Conservation (phyloP, 176 grass and related monocot species). For the Alopecurus myosuroides region DNA sequence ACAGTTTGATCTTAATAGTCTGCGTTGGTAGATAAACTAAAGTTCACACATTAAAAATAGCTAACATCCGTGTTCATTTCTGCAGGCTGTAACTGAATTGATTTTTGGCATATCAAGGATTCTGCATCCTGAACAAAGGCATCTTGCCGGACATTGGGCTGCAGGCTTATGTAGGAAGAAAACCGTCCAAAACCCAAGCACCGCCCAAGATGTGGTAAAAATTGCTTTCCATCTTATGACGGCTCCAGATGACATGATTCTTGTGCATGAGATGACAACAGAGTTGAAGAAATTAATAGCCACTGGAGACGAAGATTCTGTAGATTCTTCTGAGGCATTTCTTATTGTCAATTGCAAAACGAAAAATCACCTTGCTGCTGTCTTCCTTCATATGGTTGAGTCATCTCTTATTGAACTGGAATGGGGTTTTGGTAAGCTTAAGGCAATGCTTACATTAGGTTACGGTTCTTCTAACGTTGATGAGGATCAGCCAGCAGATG, state of each 20-base stretch:
- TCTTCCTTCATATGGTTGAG: conserved; percentile 61
- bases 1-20: background rate
- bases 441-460: conserved; percentile 40
- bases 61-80: conserved; percentile 33
- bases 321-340: conserved; percentile 47
- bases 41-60: background rate
- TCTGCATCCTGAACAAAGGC: conserved; percentile 48
- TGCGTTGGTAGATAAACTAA: conserved; percentile 12
- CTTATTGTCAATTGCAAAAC: conserved; percentile 65
- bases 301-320: conserved; percentile 38
- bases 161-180: conserved; percentile 34
- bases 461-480: conserved; percentile 34
- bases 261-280: conserved; percentile 47
- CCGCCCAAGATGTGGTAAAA: conserved; percentile 41
- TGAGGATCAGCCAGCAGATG: conserved; percentile 41
- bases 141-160: conserved; percentile 58
- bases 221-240: conserved; percentile 46
- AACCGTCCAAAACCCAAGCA: conserved; percentile 47
- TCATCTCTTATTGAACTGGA: conserved; percentile 73
- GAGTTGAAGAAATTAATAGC: conserved; percentile 51
- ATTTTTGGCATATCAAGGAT: conserved; percentile 55
- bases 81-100: conserved; percentile 63
- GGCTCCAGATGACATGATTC: conserved; percentile 58
- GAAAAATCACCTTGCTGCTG: conserved; percentile 44
- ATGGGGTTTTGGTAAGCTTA: conserved; percentile 65